Evolutionary conservation across 2,329 filamentous ascomycete species (phyloP).

Genomic region (Trichoderma simmonsii): DNA sequence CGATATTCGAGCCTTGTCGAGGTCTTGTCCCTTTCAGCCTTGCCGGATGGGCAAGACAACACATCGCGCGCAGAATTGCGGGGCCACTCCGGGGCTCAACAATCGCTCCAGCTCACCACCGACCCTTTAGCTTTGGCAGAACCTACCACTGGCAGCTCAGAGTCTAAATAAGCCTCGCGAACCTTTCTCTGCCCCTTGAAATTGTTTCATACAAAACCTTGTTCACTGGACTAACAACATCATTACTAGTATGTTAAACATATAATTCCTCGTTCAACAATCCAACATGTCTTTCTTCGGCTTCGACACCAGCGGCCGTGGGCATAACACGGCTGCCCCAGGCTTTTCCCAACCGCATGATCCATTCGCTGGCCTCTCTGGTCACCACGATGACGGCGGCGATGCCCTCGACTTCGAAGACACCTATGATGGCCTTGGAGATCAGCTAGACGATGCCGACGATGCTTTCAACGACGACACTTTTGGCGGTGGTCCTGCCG

Average conservation of each 20-base stretch:
- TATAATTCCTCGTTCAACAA: constrained; percentile 18
- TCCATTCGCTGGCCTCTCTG: constrained; percentile 80
- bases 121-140: neutral
- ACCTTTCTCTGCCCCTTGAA: neutral
- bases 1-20: neutral
- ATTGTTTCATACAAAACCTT: neutral
- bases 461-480: constrained; percentile 98
- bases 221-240: constrained; percentile 22
- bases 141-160: neutral
- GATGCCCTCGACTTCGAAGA: constrained; percentile 81
- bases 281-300: constrained; percentile 84
- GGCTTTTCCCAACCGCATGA: constrained; percentile 83
- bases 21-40: neutral
- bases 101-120: neutral
- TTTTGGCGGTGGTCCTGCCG: constrained; percentile 55
- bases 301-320: constrained; percentile 64
- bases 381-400: constrained; percentile 56
- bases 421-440: constrained; percentile 91
- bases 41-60: neutral
- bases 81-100: neutral
- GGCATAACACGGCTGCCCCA: constrained; percentile 63
- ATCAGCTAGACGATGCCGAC: constrained; percentile 84
- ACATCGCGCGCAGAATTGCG: neutral
- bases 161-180: neutral
- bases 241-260: constrained; percentile 24